A percentile compares a stretch with the other conserved stretches of the same genome.
Evolutionary conservation across 306 rosid species (phyloP).

Genomic region (Rubus idaeus): DNA sequence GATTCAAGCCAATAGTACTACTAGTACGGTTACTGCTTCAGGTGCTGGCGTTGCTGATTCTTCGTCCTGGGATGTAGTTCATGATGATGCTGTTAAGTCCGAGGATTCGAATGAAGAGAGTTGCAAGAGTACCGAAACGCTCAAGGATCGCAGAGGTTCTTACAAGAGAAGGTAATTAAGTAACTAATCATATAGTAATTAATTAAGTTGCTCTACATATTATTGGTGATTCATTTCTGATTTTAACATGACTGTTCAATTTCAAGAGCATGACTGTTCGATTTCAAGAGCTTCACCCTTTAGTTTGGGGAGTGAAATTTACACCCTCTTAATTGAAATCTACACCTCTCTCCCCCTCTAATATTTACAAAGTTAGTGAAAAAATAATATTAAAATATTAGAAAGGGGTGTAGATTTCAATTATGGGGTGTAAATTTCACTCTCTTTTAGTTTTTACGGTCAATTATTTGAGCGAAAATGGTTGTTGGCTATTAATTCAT

Average conservation of each 20-base stretch:
- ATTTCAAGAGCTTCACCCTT: too few species aligned
- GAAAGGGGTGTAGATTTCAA: too few species aligned
- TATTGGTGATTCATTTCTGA: not conserved
- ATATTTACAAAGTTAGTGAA: too few species aligned
- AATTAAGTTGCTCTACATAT: not conserved
- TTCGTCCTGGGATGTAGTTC: conserved; percentile 3
- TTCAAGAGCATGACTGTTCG: not conserved
- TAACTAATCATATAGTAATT: too few species aligned
- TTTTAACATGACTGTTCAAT: not conserved
- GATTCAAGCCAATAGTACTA: conserved; percentile 1
- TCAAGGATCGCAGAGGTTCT: conserved; percentile 46
- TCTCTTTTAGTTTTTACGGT: not conserved
- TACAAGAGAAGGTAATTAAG: conserved; percentile 58
- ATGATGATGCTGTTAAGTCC: conserved; percentile 25
- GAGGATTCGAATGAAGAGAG: conserved; percentile 43
- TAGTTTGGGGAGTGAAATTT: too few species aligned
- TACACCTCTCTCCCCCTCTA: too few species aligned
- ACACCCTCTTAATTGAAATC: too few species aligned
- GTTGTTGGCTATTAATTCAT: not conserved
- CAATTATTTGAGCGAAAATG: not conserved
- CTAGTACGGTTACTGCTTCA: not conserved
- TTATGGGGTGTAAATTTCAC: too few species aligned
- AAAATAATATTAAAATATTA: too few species aligned
- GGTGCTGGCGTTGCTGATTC: not conserved
- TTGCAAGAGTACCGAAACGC: conserved; percentile 26